Percentiles rank a stretch among this genome's conserved stretches.
phyloP scores from a whole-genome alignment of 2,329 filamentous ascomycete genomes.

The Diaporthe humulicola region DNA sequence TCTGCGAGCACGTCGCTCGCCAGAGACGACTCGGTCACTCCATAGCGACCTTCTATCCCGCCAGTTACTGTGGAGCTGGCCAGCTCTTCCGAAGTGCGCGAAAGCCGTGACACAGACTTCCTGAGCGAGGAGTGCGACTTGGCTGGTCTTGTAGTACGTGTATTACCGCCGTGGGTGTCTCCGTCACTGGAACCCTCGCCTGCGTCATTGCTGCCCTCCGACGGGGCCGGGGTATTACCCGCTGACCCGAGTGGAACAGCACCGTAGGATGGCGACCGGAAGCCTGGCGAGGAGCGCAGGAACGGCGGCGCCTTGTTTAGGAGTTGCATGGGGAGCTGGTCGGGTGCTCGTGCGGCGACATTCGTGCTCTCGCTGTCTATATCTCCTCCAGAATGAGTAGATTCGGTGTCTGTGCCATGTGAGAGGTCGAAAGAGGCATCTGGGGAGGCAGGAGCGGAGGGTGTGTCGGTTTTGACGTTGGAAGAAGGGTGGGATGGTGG shows the following conservation, averaged over 20 bases:
- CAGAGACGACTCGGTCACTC: conserved; percentile 62
- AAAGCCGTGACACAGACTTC: conserved; percentile 28
- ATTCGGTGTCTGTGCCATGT: conserved; percentile 39
- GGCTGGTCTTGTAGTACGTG: conserved; percentile 13
- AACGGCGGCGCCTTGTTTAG: conserved; percentile 45
- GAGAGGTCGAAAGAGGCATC: conserved; percentile 24
- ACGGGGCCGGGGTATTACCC: conserved; percentile 4
- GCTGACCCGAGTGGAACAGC: conserved; percentile 45
- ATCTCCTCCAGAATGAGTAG: conserved; percentile 24
- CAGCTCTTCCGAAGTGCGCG: conserved; percentile 61
- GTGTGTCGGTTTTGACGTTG: conserved; percentile 35
- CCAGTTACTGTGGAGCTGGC: conserved; percentile 65
- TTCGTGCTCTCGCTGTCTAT: conserved; percentile 27
- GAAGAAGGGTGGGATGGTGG: conserved; percentile 34
- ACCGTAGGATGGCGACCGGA: conserved; percentile 50
- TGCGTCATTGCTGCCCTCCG: conserved; percentile 31
- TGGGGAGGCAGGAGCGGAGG: conserved; percentile 32
- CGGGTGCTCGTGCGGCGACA: conserved; percentile 7
- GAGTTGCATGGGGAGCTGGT: conserved; percentile 39
- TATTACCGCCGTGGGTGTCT: neutral
- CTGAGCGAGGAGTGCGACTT: conserved; percentile 35
- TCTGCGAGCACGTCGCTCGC: conserved; percentile 60
- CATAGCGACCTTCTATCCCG: conserved; percentile 67
- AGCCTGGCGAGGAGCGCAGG: conserved; percentile 50
- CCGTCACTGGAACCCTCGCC: conserved; percentile 38